A percentile compares a stretch with the other conserved stretches of the same genome.
Evolutionary conservation across 805 yeast genomes (phyloP).

Genomic region (Wickerhamomyces silvicola): DNA sequence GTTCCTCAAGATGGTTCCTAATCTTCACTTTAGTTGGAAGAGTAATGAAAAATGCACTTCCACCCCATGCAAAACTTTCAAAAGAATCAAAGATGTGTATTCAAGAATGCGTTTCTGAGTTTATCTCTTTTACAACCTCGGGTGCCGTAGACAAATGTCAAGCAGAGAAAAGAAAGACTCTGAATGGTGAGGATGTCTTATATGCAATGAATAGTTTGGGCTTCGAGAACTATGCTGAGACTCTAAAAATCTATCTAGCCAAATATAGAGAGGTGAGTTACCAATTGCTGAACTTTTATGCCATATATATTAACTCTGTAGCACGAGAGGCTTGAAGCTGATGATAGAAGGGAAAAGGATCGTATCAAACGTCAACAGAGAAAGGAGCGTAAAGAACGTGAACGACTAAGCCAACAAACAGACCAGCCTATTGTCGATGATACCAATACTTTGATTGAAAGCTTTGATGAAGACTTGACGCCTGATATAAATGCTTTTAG

Average conservation of each 20-base stretch:
- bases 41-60: slow-evolving; percentile 67
- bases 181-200: slow-evolving; percentile 74
- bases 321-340: slow-evolving; percentile 20
- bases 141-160: slow-evolving; percentile 73
- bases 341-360: slow-evolving; percentile 20
- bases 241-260: slow-evolving; percentile 67
- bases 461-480: no score
- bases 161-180: slow-evolving; percentile 69
- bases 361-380: slow-evolving; percentile 14
- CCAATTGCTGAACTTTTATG: no score
- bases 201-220: slow-evolving; percentile 69
- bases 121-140: slow-evolving; percentile 73
- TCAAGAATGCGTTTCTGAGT: slow-evolving; percentile 80
- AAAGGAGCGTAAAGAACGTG: slow-evolving; percentile 17
- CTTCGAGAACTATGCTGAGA: slow-evolving; percentile 77
- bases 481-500: no score
- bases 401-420: slow-evolving; percentile 2
- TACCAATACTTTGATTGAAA: neutral
- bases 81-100: slow-evolving; percentile 75
- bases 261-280: slow-evolving; percentile 54
- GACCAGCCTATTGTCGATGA: neutral
- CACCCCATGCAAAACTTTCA: slow-evolving; percentile 66
- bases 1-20: no score
- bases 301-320: neutral
- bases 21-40: slow-evolving; percentile 42